A percentile compares a stretch with the other conserved stretches of the same genome.
Evolutionary conservation across 2,329 filamentous ascomycete genomes (phyloP).

Genomic region (Ustilaginoidea virens): DNA sequence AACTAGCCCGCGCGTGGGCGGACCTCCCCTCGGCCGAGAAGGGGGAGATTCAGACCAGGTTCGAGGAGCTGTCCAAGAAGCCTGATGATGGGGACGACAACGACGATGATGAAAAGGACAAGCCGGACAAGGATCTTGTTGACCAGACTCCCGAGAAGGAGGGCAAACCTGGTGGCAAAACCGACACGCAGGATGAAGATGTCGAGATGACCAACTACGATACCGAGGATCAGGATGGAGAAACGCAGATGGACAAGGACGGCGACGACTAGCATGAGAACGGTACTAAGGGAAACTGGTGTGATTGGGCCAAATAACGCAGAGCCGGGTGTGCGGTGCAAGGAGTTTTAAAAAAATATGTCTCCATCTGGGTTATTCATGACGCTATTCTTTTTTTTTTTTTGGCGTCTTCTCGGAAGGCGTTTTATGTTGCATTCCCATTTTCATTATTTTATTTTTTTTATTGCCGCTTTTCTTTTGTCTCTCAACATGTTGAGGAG

Average conservation of each 20-base stretch:
- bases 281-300: background rate
- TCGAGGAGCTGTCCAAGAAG: slow-evolving; percentile 12
- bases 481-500: too few species aligned
- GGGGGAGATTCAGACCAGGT: slow-evolving; percentile 29
- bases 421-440: too few species aligned
- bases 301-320: background rate
- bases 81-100: slow-evolving; percentile 13
- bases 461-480: too few species aligned
- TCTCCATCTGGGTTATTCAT: background rate
- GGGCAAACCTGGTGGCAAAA: slow-evolving; percentile 11
- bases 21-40: slow-evolving; percentile 32
- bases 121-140: slow-evolving; percentile 5
- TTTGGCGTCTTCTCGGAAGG: too few species aligned
- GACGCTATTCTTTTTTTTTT: background rate
- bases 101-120: slow-evolving; percentile 9
- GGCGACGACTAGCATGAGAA: slow-evolving; percentile 14
- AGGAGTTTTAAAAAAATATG: slow-evolving; percentile 3
- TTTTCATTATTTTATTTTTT: too few species aligned
- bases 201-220: slow-evolving; percentile 34
- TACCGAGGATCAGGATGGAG: slow-evolving; percentile 16
- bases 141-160: slow-evolving; percentile 9
- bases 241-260: slow-evolving; percentile 19
- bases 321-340: background rate
- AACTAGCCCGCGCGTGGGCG: slow-evolving; percentile 39
- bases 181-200: slow-evolving; percentile 27